Evolutionary conservation across 441 rosid species (phyloP).

Genomic region (Mallotus repandus): DNA sequence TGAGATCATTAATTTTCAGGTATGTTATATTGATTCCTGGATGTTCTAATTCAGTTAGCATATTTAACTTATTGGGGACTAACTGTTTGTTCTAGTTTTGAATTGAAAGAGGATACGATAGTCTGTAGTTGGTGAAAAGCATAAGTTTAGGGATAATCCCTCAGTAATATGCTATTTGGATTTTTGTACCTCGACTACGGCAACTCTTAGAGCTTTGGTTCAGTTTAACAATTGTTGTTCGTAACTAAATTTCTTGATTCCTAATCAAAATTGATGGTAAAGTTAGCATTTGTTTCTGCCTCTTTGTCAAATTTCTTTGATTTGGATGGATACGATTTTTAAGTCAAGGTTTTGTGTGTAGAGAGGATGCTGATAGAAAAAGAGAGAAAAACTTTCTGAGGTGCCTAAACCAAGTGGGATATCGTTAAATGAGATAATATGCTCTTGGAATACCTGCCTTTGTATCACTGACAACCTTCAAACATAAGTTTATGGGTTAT

Average conservation of each 20-base stretch:
- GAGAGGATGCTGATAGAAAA: slow-evolving; percentile 3
- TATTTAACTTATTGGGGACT: neutral
- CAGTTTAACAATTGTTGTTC: too few species aligned
- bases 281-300: neutral
- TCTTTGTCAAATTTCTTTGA: neutral
- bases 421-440: neutral
- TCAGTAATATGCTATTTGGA: neutral
- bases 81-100: neutral
- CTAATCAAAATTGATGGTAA: neutral
- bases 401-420: neutral
- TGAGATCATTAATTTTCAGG: slow-evolving; percentile 87
- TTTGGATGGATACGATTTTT: neutral
- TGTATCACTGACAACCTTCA: neutral
- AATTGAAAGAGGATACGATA: neutral
- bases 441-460: neutral
- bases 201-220: neutral
- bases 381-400: neutral
- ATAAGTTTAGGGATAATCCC: neutral
- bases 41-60: neutral
- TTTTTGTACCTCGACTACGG: neutral
- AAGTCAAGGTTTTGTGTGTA: neutral
- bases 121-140: neutral
- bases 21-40: slow-evolving; percentile 18
- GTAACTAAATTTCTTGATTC: neutral
- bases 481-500: neutral